Evolutionary conservation across 83 land plant species (phyloP).

Genomic region (Picea engelmannii): DNA sequence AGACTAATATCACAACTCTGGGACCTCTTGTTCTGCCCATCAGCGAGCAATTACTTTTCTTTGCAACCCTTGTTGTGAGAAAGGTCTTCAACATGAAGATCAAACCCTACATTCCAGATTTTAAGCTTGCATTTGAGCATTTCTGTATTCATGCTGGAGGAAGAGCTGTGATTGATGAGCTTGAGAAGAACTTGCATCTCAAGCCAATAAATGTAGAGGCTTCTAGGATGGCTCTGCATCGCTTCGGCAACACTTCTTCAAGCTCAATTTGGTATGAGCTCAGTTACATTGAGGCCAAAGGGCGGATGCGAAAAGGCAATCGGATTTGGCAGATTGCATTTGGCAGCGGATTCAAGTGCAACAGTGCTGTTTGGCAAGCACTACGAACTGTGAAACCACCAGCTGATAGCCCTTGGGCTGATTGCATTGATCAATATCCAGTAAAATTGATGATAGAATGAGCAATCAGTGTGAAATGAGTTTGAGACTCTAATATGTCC

Average conservation of each 20-base stretch:
- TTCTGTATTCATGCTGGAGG: constrained; percentile 30
- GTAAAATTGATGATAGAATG: constrained; percentile 22
- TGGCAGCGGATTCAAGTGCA: constrained; percentile 46
- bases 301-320: constrained; percentile 25
- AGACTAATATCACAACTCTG: constrained; percentile 21
- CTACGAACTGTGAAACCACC: constrained; percentile 27
- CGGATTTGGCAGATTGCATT: constrained; percentile 29
- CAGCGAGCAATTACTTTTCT: constrained; percentile 26
- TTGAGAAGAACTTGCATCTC: constrained; percentile 21
- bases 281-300: constrained; percentile 23
- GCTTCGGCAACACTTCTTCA: constrained; percentile 29
- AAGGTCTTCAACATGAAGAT: constrained; percentile 14
- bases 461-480: background rate
- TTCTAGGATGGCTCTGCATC: constrained; percentile 27
- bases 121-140: constrained; percentile 31
- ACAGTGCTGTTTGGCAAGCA: constrained; percentile 61
- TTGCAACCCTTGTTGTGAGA: constrained; percentile 4
- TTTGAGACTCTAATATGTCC: background rate
- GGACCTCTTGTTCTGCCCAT: constrained; percentile 30
- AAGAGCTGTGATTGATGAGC: constrained; percentile 29
- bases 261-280: constrained; percentile 31
- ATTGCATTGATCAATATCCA: constrained; percentile 41
- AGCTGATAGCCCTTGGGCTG: constrained; percentile 35
- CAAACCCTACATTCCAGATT: constrained; percentile 25
- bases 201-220: constrained; percentile 22